These are phyloP conservation scores for Boechera retrofracta DNA, from an alignment of 345 rosid species.

Conservation along the genomic window DNA sequence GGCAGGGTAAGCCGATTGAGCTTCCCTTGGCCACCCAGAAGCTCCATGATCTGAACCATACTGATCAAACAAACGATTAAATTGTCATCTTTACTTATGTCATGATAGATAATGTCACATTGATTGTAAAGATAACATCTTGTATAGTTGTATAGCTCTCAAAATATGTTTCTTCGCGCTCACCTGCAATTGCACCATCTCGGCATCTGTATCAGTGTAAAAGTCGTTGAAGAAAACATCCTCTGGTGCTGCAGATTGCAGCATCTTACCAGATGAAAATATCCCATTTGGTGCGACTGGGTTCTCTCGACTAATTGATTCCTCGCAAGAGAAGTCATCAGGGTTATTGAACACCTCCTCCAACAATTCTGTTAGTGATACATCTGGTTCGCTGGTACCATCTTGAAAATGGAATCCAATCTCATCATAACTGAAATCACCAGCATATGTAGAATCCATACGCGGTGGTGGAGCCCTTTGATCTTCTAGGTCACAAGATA, in stretches of 20 bases:
- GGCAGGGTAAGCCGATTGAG: constrained; percentile 41
- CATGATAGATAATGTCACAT: neutral
- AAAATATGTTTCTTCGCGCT: constrained; percentile 11
- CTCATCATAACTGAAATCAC: constrained; percentile 64
- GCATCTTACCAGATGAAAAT: constrained; percentile 18
- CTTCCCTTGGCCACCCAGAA: constrained; percentile 34
- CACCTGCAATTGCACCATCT: constrained; percentile 54
- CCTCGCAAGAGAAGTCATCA: constrained; percentile 47
- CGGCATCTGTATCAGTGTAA: constrained; percentile 35
- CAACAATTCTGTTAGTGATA: constrained; percentile 52
- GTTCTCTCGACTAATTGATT: constrained; percentile 48
- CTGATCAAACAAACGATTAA: constrained; percentile 31
- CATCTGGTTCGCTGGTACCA: constrained; percentile 62
- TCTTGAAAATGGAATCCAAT: constrained; percentile 54
- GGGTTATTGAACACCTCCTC: constrained; percentile 56
- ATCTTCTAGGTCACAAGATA: constrained; percentile 46
- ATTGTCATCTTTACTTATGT: neutral
- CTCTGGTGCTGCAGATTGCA: constrained; percentile 29
- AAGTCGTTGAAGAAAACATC: constrained; percentile 31
- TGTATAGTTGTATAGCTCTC: neutral
- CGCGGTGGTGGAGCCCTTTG: constrained; percentile 37
- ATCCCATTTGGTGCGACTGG: constrained; percentile 34
- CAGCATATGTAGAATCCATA: constrained; percentile 58
- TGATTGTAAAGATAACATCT: neutral
- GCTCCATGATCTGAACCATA: constrained; percentile 34